Evolutionary conservation across 257 asterid genomes (phyloP), one percentile per base, ranked within the genome.

Genomic region (Apocynum venetum): DNA sequence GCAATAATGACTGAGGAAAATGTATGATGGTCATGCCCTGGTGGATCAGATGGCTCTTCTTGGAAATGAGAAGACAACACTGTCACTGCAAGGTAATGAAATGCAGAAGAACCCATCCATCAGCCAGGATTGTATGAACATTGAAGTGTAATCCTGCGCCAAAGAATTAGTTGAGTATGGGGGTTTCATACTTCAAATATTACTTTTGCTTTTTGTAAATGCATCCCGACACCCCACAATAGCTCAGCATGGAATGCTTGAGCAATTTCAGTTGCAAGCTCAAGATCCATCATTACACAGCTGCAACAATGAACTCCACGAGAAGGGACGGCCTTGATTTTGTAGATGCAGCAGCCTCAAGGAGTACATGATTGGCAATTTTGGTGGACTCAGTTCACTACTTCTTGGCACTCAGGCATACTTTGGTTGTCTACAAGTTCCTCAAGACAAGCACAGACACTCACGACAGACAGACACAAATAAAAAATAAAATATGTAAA

Each of bases 61-160:
- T 78, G 86, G 78, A 82, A 83, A 82, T 79, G 80, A 86, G 88
- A 87, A 83, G 88, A 86, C 84, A 82, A 80, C 57, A 75, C 88
- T 75, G 89, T 80, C 85, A 85, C 89, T 69, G 89, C 85, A 91
- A 87, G 82, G 88, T 84, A 86, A 88, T 74, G 88, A 82, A 88
- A 85, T 88, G 89, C 82, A 82, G 87, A 86, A 52, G 66, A 35
- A 84, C 82, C 86, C 91, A 74, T 83, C 90, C 87, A 84, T 87
- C 90, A 80, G 87, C 92, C 88, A 87, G 83, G 83, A 74, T 70
- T 75, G 83, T 80, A 84, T 83, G 82, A 88, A 82, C 82, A 88
- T 85, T 80, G 88, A 89, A 83, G 75, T 82, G 83, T 75, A 74
- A 85, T 83, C 97, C 96, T 91, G 97, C 92, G 96, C 79, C 92